Evolutionary conservation across 139 green algal species (phyloP).

Genomic region (Micractinium conductrix): DNA sequence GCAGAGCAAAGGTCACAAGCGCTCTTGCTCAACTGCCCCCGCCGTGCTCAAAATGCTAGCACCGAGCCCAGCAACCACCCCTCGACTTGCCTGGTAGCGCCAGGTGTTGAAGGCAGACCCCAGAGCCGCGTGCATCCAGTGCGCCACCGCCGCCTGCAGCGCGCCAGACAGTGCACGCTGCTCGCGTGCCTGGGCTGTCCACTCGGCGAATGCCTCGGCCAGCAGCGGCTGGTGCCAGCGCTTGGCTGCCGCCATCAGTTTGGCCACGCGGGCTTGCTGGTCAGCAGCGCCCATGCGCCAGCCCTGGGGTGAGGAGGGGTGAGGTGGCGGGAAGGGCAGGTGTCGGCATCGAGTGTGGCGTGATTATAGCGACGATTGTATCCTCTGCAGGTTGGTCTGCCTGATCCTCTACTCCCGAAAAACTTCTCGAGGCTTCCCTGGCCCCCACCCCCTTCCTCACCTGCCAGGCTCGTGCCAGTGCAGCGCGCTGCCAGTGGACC

Average conservation of each 20-base stretch:
- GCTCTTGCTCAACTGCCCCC: no score
- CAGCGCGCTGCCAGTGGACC: background rate
- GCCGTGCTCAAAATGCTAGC: no score
- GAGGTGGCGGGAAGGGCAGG: no score
- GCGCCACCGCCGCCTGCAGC: background rate
- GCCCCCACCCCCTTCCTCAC: background rate
- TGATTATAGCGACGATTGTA: background rate
- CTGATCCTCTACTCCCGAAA: background rate
- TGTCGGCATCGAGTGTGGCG: background rate
- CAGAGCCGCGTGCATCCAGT: background rate
- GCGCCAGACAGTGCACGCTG: background rate
- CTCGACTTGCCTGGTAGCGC: background rate
- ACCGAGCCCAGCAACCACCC: no score
- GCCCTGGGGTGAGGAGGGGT: background rate
- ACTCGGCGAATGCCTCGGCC: background rate
- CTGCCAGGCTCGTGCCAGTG: background rate
- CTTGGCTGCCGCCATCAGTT: constrained; percentile 1
- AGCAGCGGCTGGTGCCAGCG: constrained; percentile 21
- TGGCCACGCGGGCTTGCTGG: background rate
- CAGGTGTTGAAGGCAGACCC: background rate
- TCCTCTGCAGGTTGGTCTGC: background rate
- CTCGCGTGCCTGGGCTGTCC: background rate
- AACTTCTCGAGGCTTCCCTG: background rate
- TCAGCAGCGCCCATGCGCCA: background rate
- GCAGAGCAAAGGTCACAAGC: background rate